Conservation (phyloP, 2,329 filamentous ascomycete species). For the Cytospora leucostoma region DNA sequence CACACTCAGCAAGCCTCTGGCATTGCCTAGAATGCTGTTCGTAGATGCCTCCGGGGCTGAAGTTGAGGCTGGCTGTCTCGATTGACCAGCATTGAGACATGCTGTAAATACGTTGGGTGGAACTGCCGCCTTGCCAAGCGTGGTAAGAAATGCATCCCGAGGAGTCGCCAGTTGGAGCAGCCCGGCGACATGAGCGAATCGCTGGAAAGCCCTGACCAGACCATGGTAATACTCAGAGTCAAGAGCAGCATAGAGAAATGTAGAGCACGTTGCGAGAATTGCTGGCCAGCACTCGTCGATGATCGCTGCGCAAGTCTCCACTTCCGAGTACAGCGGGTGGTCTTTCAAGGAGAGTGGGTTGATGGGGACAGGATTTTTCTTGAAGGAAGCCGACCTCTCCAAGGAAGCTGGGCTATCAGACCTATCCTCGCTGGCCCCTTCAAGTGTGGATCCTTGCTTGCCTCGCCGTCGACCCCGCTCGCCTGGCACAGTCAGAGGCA, state of each 20-base stretch:
- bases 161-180: slow-evolving; percentile 82
- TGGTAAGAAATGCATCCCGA: slow-evolving; percentile 91
- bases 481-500: slow-evolving; percentile 84
- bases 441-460: slow-evolving; percentile 46
- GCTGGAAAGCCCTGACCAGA: slow-evolving; percentile 89
- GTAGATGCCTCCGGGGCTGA: slow-evolving; percentile 50
- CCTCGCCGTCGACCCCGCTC: slow-evolving; percentile 60
- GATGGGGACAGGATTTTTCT: slow-evolving; percentile 74
- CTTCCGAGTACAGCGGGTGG: slow-evolving; percentile 69
- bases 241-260: slow-evolving; percentile 87
- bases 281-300: slow-evolving; percentile 96
- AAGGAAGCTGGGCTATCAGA: slow-evolving; percentile 44
- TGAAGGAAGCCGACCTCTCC: slow-evolving; percentile 67
- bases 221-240: slow-evolving; percentile 94
- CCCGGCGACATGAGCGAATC: slow-evolving; percentile 92
- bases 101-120: slow-evolving; percentile 74
- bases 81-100: slow-evolving; percentile 53
- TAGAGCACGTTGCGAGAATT: slow-evolving; percentile 90
- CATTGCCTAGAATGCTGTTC: slow-evolving; percentile 67
- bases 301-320: slow-evolving; percentile 77
- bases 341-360: slow-evolving; percentile 79
- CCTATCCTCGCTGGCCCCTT: slow-evolving; percentile 21
- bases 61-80: slow-evolving; percentile 46
- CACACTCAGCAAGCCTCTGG: slow-evolving; percentile 71
- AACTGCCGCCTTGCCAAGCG: slow-evolving; percentile 88